These are phyloP conservation scores for Candida hispaniensis DNA, from an alignment of 805 yeast species.

Conservation along the genomic window DNA sequence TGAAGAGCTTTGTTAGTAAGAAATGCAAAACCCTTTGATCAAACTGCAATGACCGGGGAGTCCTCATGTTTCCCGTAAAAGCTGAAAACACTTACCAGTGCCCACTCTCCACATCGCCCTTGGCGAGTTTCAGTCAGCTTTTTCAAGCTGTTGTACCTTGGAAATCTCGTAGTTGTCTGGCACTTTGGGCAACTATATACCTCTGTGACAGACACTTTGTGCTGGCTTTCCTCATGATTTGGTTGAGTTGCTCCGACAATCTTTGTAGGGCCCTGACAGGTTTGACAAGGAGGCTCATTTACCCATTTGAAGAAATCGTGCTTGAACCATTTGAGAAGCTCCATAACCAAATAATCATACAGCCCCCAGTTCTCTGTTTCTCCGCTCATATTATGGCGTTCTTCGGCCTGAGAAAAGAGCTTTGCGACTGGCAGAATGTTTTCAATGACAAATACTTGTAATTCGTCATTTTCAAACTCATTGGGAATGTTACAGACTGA, in stretches of 20 bases:
- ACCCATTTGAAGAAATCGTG: constrained; percentile 77
- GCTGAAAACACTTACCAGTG: constrained; percentile 35
- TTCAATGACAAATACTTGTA: constrained; percentile 50
- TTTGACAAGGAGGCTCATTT: constrained; percentile 50
- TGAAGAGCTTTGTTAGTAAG: constrained; percentile 39
- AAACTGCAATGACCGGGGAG: too few species aligned
- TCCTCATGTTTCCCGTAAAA: constrained; percentile 1
- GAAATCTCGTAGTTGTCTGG: constrained; percentile 42
- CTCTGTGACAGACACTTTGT: constrained; percentile 53
- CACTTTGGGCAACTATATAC: constrained; percentile 52
- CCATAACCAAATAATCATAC: constrained; percentile 49
- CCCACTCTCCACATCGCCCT: constrained; percentile 97
- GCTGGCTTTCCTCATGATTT: constrained; percentile 34
- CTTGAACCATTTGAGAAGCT: constrained; percentile 58
- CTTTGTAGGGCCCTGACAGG: constrained; percentile 38
- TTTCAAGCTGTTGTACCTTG: constrained; percentile 62
- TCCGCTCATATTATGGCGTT: constrained; percentile 30
- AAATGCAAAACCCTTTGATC: too few species aligned
- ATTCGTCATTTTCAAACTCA: constrained; percentile 35
- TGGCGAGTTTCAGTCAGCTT: constrained; percentile 47
- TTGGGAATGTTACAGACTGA: too few species aligned
- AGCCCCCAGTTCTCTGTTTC: constrained; percentile 31
- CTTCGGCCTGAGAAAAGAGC: constrained; percentile 53
- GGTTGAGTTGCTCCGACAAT: constrained; percentile 36
- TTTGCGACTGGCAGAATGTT: constrained; percentile 48